Base-by-base conservation (phyloP, 345 rosid genomes). In the Hibiscus mutabilis region DNA sequence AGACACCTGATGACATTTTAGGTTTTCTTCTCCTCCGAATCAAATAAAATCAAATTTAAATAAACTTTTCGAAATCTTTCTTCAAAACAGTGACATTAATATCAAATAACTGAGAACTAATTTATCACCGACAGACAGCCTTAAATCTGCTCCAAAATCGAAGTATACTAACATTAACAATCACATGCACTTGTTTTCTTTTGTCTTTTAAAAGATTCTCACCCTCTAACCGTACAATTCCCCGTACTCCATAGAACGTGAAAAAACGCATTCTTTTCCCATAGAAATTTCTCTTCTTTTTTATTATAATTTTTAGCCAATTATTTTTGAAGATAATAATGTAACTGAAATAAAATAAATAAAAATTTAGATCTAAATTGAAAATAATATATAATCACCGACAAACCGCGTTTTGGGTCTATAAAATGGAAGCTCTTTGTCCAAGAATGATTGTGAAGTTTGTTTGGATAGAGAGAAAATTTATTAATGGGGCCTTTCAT, bases 41-140 rank as follows among this genome's bases (percentile, higher is more conserved):
- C 29, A 27, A 27, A 27, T 27, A n/a, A n/a, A n/a, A n/a, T n/a
- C n/a, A n/a, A n/a, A n/a, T n/a, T 27, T 3, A 27, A 27, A 27
- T 27, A 27, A 27, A 27, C 29, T 27, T 27, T 27, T 27, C 29
- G 3, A 27, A 27, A 27, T 27, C 29, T 27, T 27, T 27, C 29
- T 46, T 0, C 14, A 13, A 49, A 49, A 1, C 16, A 6, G 7
- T 49, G 16, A 14, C 18, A 49, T 52, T 52, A n/a, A 53, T 53
- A 7, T 53, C 2, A 10, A 24, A 53, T 2, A 3, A 53, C 4
- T 5, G 19, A 12, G 61, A 58, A 14, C 1, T 25, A 24, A 18
- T 63, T 63, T 11, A 63, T 63, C 68, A 65, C 69, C 55, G 69
- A 65, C 69, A 46, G 33, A 44, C 69, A 37, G 68, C 68, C 68